Conservation (phyloP, 495 filamentous ascomycete species). For the Penicilliopsis zonata region DNA sequence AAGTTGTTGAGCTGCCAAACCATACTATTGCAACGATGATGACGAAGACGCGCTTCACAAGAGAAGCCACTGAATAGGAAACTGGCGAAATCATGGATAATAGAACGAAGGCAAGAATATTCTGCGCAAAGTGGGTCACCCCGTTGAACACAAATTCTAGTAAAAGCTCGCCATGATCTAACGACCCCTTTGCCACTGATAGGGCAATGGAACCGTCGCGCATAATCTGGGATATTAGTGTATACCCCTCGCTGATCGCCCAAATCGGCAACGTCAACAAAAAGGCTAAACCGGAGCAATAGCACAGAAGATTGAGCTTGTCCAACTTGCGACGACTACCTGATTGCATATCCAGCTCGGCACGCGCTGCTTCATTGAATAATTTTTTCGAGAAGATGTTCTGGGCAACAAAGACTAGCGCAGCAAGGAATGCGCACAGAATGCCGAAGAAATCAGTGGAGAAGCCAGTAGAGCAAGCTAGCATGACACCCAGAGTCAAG, state of each 20-base stretch:
- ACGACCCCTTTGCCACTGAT: slow-evolving; percentile 46
- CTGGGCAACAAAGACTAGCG: slow-evolving; percentile 93
- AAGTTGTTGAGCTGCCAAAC: slow-evolving; percentile 84
- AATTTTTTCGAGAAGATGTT: slow-evolving; percentile 98
- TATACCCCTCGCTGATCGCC: slow-evolving; percentile 80
- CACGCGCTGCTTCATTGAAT: slow-evolving; percentile 87
- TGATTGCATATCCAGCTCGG: slow-evolving; percentile 55
- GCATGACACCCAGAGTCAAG: slow-evolving; percentile 82
- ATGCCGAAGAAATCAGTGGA: slow-evolving; percentile 82
- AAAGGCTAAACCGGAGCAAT: slow-evolving; percentile 87
- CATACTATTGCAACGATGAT: slow-evolving; percentile 90
- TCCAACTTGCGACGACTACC: slow-evolving; percentile 65
- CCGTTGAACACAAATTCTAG: slow-evolving; percentile 94
- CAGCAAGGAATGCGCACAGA: slow-evolving; percentile 70
- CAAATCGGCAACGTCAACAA: slow-evolving; percentile 85
- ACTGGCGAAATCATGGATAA: slow-evolving; percentile 88
- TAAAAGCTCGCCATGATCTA: slow-evolving; percentile 67
- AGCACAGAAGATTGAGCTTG: slow-evolving; percentile 93
- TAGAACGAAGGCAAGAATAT: slow-evolving; percentile 86
- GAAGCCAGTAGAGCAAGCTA: slow-evolving; percentile 86
- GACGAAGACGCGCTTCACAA: slow-evolving; percentile 96
- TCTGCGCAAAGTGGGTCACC: slow-evolving; percentile 92
- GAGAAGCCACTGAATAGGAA: slow-evolving; percentile 88
- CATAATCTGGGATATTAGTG: slow-evolving; percentile 39
- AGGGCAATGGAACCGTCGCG: slow-evolving; percentile 56